Base-by-base conservation (phyloP, 176 grass and related monocot genomes). In the Cenchrus purpureus region DNA sequence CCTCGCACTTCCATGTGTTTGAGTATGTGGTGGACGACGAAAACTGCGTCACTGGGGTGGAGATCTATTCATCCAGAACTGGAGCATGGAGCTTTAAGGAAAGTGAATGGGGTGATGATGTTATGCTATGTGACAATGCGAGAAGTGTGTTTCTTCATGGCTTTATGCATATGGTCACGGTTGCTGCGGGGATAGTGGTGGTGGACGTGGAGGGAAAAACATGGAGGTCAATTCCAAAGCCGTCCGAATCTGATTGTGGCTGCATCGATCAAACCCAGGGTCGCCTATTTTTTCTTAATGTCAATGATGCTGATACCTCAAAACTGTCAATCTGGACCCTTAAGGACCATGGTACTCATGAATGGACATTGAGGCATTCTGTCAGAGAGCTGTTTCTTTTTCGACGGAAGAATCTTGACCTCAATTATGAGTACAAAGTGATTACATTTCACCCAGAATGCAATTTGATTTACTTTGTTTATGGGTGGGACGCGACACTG, bases 31-130 rank as follows among this genome's bases (percentile, higher is more conserved):
- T 17, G 48, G 28, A 54, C 14, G 48, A 54, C 0, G 7, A 0
- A 16, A 25, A 17, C 0, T 53, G 1, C 8, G 7, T 74, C 71
- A 74, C 8, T 32, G 71, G 25, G 7, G 49, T 74, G 25, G 71
- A 74, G 1, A 74, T 74, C 48, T 54, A 54, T 25, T 74, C 71
- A 32, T 74, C 71, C 22, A 74, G 53, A 53, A 51, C 69, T 51
- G 69, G 19, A 51, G 1, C 45, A 8, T 72, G 69, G 69, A 72
- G 11, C 44, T 72, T 12, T 2, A 51, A 22, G 45, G 45, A 73
- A 51, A 73, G 12, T 73, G 12, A 73, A 51, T 51, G 70, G 45
- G 6, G 11, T 1, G 5, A 29, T 51, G 6, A 15, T 29, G 44
- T 22, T 72, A 49, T 2, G 46, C 10, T 51, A 28, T 1, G 7